Percentiles rank a stretch among this genome's conserved stretches.
Evolutionary conservation across 1,284 basidiomycete species (phyloP).

Genomic region (Ustilago trichophora): DNA sequence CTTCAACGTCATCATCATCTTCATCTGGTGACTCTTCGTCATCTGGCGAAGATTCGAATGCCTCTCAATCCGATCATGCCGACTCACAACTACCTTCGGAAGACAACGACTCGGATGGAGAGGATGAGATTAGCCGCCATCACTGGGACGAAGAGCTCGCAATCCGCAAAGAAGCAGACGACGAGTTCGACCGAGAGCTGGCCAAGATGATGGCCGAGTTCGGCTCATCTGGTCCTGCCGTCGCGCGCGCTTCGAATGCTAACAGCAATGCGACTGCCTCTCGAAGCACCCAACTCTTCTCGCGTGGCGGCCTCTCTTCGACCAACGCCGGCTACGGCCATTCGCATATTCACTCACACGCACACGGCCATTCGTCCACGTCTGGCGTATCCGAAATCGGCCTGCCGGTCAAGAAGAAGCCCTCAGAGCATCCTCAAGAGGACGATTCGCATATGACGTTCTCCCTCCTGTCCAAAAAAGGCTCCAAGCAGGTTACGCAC

Average conservation of each 20-base stretch:
- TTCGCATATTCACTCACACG: slow-evolving; percentile 65
- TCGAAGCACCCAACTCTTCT: slow-evolving; percentile 18
- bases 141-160: slow-evolving; percentile 68
- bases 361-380: slow-evolving; percentile 76
- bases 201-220: slow-evolving; percentile 87
- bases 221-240: slow-evolving; percentile 28
- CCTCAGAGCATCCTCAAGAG: slow-evolving; percentile 68
- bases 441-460: slow-evolving; percentile 80
- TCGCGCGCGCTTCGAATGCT: background rate
- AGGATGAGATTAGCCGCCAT: slow-evolving; percentile 29
- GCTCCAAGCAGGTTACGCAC: slow-evolving; percentile 81
- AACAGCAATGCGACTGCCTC: background rate
- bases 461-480: slow-evolving; percentile 89
- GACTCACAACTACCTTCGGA: slow-evolving; percentile 15
- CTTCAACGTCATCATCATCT: slow-evolving; percentile 13
- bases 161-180: slow-evolving; percentile 79
- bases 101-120: slow-evolving; percentile 30
- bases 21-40: slow-evolving; percentile 14
- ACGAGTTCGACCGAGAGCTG: slow-evolving; percentile 92
- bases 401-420: slow-evolving; percentile 68
- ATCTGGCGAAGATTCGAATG: slow-evolving; percentile 8
- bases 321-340: slow-evolving; percentile 34
- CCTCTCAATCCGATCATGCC: slow-evolving; percentile 5
- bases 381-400: slow-evolving; percentile 73
- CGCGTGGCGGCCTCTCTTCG: slow-evolving; percentile 16